These are phyloP conservation scores for Taxillus chinensis DNA, from an alignment of 164 flowering plant species.

Conservation along the genomic window DNA sequence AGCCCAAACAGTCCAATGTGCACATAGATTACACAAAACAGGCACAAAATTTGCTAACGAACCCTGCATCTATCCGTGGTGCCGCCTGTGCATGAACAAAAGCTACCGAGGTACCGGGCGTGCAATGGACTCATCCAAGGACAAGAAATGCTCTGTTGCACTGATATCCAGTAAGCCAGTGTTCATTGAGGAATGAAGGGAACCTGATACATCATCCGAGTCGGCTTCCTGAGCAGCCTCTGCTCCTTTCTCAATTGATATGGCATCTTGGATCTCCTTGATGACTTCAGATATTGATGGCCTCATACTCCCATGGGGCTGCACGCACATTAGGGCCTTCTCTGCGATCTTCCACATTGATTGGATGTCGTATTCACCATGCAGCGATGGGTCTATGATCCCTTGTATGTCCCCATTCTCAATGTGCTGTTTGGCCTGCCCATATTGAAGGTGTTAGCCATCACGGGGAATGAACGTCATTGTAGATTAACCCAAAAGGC, in stretches of 20 bases:
- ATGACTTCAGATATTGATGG: conserved; percentile 95
- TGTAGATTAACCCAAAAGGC: too few relatives aligned
- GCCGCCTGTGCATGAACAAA: background rate
- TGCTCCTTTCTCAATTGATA: conserved; percentile 57
- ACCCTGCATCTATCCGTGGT: too few relatives aligned
- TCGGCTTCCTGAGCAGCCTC: conserved; percentile 40
- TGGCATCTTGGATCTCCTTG: conserved; percentile 95
- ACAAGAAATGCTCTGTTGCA: conserved; percentile 36
- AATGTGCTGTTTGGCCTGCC: conserved; percentile 81
- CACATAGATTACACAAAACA: too few relatives aligned
- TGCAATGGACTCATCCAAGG: conserved; percentile 50
- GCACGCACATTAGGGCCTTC: conserved; percentile 90
- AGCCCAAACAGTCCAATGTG: too few relatives aligned
- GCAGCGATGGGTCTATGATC: conserved; percentile 69
- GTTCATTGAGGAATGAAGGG: conserved; percentile 57
- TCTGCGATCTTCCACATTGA: conserved; percentile 99
- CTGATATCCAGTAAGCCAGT: conserved; percentile 45
- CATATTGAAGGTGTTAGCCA: background rate
- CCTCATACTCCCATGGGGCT: conserved; percentile 70
- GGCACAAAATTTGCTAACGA: too few relatives aligned
- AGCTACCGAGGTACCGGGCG: conserved; percentile 52
- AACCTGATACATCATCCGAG: conserved; percentile 51
- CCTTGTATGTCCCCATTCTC: conserved; percentile 89
- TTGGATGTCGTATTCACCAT: conserved; percentile 59
- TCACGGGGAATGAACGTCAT: background rate